Evolutionary conservation across 306 rosid species (phyloP), one percentile per base, ranked within the genome.

Genomic region (Carpinus fangiana): DNA sequence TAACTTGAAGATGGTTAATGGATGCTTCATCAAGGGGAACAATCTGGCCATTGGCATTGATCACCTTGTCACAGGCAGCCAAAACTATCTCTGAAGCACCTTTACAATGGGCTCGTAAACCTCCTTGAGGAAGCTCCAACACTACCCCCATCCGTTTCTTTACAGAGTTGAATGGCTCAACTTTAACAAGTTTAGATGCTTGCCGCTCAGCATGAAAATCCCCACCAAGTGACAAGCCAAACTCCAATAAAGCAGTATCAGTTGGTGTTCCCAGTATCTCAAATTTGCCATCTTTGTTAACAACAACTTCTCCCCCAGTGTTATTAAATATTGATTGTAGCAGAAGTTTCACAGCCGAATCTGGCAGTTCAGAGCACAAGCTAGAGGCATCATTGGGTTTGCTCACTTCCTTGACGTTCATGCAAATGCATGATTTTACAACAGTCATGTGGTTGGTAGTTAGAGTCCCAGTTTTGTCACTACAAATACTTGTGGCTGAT

Each of bases 391-490:
- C 84, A 17, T 73, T 82, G 7, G 26, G 45, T 20, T 70, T 72
- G 75, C 74, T 78, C 56, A 88, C 87, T 73, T 91, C 96, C 79
- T 84, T 84, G 84, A 80, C 86, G 41, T 87, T 86, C 93, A 90
- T 83, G 77, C 96, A 88, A 85, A 95, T 81, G 90, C 98, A 95
- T 62, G 96, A 90, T 87, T 92, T 95, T 70, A 95, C 98, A 77
- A 95, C 93, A 43, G 98, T 91, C 98, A 95, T 95, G 75, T 55
- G 97, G 79, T 95, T 95, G 80, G 98, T 95, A 28, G 98, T 95
- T 45, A 95, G 84, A 62, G 98, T 95, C 64, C 98, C 98, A 10
- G 97, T 92, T 83, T 94, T 95, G 90, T 95, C 96, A 78, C 98
- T 95, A 23, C 99, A 95, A 70, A 95, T 95, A 61, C 87, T 87